Percentiles rank a stretch among this genome's conserved stretches.
These are phyloP conservation scores for Hapsidospora chrysogenum DNA, from an alignment of 495 filamentous ascomycete genomes.

Conservation along the genomic window DNA sequence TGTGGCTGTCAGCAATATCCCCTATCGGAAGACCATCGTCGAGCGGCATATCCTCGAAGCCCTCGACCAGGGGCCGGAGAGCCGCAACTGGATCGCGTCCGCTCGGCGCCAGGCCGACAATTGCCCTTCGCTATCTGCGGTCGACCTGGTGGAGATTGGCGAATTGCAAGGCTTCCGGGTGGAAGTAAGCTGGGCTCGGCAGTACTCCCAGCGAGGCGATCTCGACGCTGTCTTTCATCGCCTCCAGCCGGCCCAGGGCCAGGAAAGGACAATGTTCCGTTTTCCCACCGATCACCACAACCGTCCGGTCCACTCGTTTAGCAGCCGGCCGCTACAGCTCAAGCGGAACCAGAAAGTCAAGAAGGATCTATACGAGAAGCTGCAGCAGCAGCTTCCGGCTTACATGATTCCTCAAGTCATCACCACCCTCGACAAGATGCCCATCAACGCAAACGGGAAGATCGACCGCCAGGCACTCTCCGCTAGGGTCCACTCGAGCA, in stretches of 20 bases:
- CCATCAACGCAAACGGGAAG: conserved; percentile 5
- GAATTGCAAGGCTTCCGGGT: conserved; percentile 4
- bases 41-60: not conserved
- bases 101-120: not conserved
- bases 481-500: too few relatives aligned
- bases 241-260: not conserved
- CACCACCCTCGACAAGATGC: conserved; percentile 5
- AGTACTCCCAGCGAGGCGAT: conserved; percentile 6
- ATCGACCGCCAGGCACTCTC: conserved; percentile 2
- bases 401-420: conserved; percentile 12
- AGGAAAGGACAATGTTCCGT: not conserved
- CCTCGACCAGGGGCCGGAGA: not conserved
- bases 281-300: too few relatives aligned
- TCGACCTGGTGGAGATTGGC: conserved; percentile 4
- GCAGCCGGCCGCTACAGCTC: too few relatives aligned
- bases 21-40: conserved; percentile 2
- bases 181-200: conserved; percentile 8
- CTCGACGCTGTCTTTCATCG: conserved; percentile 8
- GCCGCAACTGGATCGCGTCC: not conserved
- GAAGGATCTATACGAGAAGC: conserved; percentile 1
- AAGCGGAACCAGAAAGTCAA: not conserved
- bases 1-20: conserved; percentile 2
- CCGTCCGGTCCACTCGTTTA: too few relatives aligned
- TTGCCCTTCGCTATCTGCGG: conserved; percentile 1
- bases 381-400: too few relatives aligned